These are phyloP conservation scores for Taxillus chinensis DNA, from an alignment of 164 flowering plant species.

Conservation along the genomic window DNA sequence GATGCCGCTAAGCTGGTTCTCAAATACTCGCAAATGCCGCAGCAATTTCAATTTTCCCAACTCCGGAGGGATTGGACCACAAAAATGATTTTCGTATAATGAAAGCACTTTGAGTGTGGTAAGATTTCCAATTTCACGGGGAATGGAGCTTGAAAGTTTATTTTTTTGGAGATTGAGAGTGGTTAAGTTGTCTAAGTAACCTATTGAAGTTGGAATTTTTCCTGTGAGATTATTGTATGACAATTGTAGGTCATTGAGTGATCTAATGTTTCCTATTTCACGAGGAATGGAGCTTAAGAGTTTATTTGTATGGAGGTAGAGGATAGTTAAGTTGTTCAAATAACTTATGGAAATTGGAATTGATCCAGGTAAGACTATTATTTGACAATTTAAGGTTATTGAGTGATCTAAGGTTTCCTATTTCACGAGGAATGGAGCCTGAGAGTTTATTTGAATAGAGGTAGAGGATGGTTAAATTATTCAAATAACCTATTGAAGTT, in stretches of 20 bases:
- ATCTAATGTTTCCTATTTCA: neutral
- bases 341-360: neutral
- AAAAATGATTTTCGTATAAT: neutral
- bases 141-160: neutral
- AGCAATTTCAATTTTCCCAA: neutral
- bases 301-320: neutral
- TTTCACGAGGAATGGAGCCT: slow-evolving; percentile 1
- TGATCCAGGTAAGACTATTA: neutral
- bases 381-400: neutral
- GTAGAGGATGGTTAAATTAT: neutral
- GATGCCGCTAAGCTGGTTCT: neutral
- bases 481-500: neutral
- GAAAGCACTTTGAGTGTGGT: neutral
- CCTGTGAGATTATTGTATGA: neutral
- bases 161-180: neutral
- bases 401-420: neutral
- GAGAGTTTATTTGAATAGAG: neutral
- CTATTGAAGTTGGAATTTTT: neutral
- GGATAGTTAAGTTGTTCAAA: neutral
- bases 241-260: neutral
- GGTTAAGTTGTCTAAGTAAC: neutral
- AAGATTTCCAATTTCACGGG: neutral
- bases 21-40: neutral
- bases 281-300: neutral
- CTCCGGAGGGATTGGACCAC: neutral